Evolutionary conservation across 139 green algal genomes (phyloP).

Genomic region (Chlorokybus atmophyticus): DNA sequence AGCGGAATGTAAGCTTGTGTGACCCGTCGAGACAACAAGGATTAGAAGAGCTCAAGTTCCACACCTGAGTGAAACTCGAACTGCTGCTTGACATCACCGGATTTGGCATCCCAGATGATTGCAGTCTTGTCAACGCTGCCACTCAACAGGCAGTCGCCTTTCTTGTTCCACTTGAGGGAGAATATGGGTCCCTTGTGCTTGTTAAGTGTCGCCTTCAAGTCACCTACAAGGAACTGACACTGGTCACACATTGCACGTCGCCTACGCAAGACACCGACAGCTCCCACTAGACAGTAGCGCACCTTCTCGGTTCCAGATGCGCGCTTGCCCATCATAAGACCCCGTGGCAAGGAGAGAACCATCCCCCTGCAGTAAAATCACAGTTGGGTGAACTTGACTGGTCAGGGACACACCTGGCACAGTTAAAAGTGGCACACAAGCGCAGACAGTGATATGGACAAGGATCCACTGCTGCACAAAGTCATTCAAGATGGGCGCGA

Average conservation of each 20-base stretch:
- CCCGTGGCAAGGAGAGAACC: constrained; percentile 71
- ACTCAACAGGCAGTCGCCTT: constrained; percentile 67
- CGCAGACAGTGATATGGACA: too few relatives aligned
- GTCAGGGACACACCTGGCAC: too few relatives aligned
- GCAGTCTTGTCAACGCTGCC: constrained; percentile 71
- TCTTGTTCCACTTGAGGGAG: constrained; percentile 83
- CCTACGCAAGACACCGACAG: too few relatives aligned
- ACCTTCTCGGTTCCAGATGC: constrained; percentile 59
- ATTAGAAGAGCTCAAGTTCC: too few relatives aligned
- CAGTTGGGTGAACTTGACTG: too few relatives aligned
- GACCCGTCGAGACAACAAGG: constrained; percentile 55
- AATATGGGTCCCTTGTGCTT: constrained; percentile 76
- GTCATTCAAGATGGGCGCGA: too few relatives aligned
- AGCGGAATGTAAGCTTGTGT: constrained; percentile 56
- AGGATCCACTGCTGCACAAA: too few relatives aligned
- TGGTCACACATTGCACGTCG: too few relatives aligned
- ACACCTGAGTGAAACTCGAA: constrained; percentile 50
- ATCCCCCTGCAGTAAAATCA: constrained; percentile 31
- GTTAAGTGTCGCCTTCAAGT: constrained; percentile 54
- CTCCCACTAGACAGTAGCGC: too few relatives aligned
- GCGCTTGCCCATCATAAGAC: constrained; percentile 65
- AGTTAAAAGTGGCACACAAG: too few relatives aligned
- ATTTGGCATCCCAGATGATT: constrained; percentile 63
- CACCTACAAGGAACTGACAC: constrained; percentile 31
- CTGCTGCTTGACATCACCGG: constrained; percentile 54